These are phyloP conservation scores for Echeveria elegans DNA, from an alignment of 164 flowering plant genomes.

Conservation along the genomic window DNA sequence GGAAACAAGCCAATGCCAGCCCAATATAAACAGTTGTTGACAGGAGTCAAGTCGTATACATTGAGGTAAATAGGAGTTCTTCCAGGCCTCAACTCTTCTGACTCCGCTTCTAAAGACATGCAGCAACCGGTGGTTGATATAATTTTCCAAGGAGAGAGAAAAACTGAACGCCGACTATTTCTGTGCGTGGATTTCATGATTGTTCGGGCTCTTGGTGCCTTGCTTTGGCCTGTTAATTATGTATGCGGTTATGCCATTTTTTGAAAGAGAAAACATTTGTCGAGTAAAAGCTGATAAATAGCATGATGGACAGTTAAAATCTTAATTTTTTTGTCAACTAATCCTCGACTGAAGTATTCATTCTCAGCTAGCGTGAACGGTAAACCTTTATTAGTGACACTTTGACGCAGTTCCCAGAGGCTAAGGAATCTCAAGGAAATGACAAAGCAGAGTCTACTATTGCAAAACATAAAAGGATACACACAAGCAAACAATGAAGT, in stretches of 20 bases:
- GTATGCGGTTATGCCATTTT: too few relatives aligned
- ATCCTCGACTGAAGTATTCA: background rate
- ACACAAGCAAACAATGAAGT: background rate
- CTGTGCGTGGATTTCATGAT: background rate
- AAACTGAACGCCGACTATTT: background rate
- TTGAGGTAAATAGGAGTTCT: conserved; percentile 7
- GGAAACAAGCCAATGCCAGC: conserved; percentile 8
- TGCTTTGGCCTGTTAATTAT: too few relatives aligned
- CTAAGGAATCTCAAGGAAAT: background rate
- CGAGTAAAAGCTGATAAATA: background rate
- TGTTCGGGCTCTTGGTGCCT: too few relatives aligned
- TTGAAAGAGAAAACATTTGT: background rate
- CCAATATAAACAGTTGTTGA: conserved; percentile 6
- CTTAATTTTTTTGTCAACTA: background rate
- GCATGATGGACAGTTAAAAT: background rate
- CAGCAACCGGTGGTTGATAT: background rate
- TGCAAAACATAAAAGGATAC: too few relatives aligned
- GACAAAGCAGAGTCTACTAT: background rate
- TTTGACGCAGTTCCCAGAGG: background rate
- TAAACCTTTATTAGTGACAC: too few relatives aligned
- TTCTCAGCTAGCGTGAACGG: background rate
- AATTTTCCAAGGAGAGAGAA: background rate
- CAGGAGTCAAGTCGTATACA: conserved; percentile 7
- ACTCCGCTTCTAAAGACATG: background rate
- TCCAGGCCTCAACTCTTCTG: background rate